Evolutionary conservation across 2,329 filamentous ascomycete species (phyloP).

Genomic region (Exophiala sp.): DNA sequence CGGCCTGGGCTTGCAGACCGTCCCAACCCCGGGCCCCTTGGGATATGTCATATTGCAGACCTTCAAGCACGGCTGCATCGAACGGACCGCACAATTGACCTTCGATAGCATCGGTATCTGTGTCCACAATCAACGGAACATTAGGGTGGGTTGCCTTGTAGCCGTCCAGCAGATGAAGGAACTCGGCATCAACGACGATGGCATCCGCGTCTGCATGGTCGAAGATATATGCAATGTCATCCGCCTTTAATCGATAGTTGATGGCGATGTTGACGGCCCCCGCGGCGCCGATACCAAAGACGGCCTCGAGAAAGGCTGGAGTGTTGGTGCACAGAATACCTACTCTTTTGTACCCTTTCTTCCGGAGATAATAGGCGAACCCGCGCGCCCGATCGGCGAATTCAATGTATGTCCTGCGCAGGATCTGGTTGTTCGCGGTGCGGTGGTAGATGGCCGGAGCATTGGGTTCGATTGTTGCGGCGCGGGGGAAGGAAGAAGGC

Average conservation of each 20-base stretch:
- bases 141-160: slow-evolving; percentile 57
- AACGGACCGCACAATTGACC: slow-evolving; percentile 72
- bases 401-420: slow-evolving; percentile 72
- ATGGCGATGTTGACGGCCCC: slow-evolving; percentile 70
- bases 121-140: slow-evolving; percentile 70
- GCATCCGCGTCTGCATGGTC: slow-evolving; percentile 77
- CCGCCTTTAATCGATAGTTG: slow-evolving; percentile 69
- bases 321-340: slow-evolving; percentile 89
- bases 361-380: slow-evolving; percentile 78
- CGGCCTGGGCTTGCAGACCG: slow-evolving; percentile 62
- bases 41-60: slow-evolving; percentile 63
- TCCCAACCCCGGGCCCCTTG: slow-evolving; percentile 67
- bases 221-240: slow-evolving; percentile 88
- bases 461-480: slow-evolving; percentile 80
- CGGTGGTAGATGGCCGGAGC: slow-evolving; percentile 80
- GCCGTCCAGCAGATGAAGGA: slow-evolving; percentile 59
- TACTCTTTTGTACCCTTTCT: slow-evolving; percentile 66
- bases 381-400: slow-evolving; percentile 81
- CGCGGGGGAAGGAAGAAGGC: slow-evolving; percentile 81
- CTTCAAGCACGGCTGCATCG: slow-evolving; percentile 75
- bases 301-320: slow-evolving; percentile 83
- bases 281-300: slow-evolving; percentile 79
- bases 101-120: slow-evolving; percentile 72
- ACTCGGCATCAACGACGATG: slow-evolving; percentile 84
- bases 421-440: slow-evolving; percentile 65